Percentiles rank a stretch among this genome's conserved stretches.
Conservation (phyloP, 2,329 filamentous ascomycete species). For the Pseudogymnoascus verrucosus region DNA sequence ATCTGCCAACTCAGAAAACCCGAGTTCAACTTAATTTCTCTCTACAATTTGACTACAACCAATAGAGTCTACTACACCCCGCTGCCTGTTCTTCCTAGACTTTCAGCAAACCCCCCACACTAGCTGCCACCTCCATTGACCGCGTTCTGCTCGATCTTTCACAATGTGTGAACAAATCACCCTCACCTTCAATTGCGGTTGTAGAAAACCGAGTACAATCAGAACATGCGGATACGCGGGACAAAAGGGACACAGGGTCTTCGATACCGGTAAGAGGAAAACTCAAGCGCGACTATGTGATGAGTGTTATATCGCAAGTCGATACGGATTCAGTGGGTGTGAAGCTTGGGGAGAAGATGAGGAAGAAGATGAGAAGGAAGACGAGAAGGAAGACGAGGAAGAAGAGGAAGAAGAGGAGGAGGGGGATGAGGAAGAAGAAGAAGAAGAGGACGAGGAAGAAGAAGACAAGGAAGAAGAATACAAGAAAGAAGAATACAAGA, state of each 20-base stretch:
- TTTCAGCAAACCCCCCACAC: background rate
- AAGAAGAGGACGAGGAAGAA: background rate
- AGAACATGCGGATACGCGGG: background rate
- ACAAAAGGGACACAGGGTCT: background rate
- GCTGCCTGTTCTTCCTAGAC: background rate
- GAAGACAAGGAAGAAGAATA: background rate
- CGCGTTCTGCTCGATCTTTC: background rate
- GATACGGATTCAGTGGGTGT: background rate
- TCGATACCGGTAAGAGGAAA: background rate
- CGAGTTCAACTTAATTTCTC: background rate
- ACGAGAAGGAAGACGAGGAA: too few relatives aligned
- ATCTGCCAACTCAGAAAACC: background rate
- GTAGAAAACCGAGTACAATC: background rate
- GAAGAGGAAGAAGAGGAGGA: too few relatives aligned
- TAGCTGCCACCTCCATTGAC: background rate
- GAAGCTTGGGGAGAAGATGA: background rate
- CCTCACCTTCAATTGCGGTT: background rate
- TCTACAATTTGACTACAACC: background rate
- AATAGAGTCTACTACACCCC: background rate
- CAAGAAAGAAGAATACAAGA: background rate
- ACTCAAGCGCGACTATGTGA: background rate
- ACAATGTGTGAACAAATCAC: background rate
- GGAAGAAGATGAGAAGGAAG: too few relatives aligned
- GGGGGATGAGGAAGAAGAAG: too few relatives aligned
- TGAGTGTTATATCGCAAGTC: background rate